phyloP scores from a whole-genome alignment of 2,329 filamentous ascomycete species.

The Arthrobotrys entomopaga region DNA sequence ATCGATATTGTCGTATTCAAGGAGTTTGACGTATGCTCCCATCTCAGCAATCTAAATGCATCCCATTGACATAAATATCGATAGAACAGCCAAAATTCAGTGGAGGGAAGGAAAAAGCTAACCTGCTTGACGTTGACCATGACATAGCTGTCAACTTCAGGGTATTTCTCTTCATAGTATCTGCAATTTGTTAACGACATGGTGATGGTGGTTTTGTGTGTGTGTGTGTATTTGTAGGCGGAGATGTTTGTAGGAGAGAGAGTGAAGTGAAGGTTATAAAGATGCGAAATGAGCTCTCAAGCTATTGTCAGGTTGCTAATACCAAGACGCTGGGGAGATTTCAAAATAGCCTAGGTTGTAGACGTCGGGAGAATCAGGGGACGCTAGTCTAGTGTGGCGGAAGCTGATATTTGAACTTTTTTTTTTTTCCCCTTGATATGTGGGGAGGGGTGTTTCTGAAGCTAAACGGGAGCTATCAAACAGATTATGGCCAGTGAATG shows the following conservation, averaged over 20 bases:
- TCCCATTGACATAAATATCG: neutral
- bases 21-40: slow-evolving; percentile 99
- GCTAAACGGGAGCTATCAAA: too few species aligned
- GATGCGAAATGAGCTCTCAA: slow-evolving; percentile 10
- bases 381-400: too few species aligned
- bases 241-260: slow-evolving; percentile 13
- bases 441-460: too few species aligned
- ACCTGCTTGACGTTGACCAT: slow-evolving; percentile 99
- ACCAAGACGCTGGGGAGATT: neutral
- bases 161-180: slow-evolving; percentile 97
- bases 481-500: too few species aligned
- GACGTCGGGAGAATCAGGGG: too few species aligned
- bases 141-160: slow-evolving; percentile 98
- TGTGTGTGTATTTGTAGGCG: neutral
- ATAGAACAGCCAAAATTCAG: neutral
- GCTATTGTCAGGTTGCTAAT: neutral
- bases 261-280: slow-evolving; percentile 20
- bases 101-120: neutral
- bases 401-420: too few species aligned
- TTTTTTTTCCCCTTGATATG: too few species aligned
- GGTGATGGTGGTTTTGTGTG: slow-evolving; percentile 22
- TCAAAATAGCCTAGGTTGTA: too few species aligned
- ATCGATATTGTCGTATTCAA: slow-evolving; percentile 99
- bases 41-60: slow-evolving; percentile 88
- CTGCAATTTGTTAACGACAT: slow-evolving; percentile 97